Conservation (phyloP, 495 filamentous ascomycete genomes). For the Podospora pseudoanserina region DNA sequence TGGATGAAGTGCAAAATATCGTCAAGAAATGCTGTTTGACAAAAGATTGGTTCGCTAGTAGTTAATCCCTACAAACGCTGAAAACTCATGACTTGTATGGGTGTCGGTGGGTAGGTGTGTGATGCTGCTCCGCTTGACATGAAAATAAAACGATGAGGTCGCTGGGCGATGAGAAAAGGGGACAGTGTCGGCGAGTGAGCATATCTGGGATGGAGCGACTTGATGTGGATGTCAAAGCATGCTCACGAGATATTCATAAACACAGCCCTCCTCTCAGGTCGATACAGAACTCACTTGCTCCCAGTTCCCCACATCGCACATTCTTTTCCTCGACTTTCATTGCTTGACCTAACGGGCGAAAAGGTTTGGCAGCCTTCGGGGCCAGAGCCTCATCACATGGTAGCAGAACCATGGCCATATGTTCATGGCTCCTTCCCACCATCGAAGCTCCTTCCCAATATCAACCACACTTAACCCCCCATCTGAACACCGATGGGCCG, state of each 20-base stretch:
- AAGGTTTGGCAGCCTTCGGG: not conserved
- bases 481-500: not conserved
- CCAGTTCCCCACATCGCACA: not conserved
- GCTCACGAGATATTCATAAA: not conserved
- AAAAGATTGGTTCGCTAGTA: not conserved
- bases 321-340: not conserved
- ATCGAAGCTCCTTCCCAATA: not conserved
- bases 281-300: not conserved
- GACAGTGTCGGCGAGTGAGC: not conserved
- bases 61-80: not conserved
- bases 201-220: not conserved
- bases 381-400: not conserved
- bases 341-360: not conserved
- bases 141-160: not conserved
- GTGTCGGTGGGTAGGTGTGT: not conserved
- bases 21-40: not conserved
- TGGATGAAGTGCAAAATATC: not conserved
- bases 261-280: not conserved
- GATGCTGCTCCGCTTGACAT: not conserved
- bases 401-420: not conserved
- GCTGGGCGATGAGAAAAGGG: not conserved
- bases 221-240: not conserved
- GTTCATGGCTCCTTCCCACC: not conserved
- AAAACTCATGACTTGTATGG: not conserved
- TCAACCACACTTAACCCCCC: not conserved